phyloP scores from a whole-genome alignment of 768 basidiomycete species.

The Lactarius deliciosus region DNA sequence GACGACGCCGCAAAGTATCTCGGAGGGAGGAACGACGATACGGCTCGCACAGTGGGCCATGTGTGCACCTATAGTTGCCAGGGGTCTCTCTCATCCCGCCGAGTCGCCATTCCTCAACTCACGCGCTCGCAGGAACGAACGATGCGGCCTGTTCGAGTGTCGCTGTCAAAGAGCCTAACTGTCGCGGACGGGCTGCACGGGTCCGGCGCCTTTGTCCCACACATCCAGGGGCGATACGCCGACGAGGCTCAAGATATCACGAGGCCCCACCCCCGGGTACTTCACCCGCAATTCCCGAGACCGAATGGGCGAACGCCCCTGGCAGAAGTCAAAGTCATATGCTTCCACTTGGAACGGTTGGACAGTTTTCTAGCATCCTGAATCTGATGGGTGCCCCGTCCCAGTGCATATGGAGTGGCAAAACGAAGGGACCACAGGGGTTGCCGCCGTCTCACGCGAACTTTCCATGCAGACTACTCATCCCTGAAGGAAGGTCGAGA shows the following conservation, averaged over 20 bases:
- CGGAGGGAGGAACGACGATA: neutral
- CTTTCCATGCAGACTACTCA: too few species aligned
- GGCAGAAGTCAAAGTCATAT: slow-evolving; percentile 35
- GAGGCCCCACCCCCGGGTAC: slow-evolving; percentile 38
- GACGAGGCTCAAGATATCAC: slow-evolving; percentile 43
- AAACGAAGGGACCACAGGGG: neutral
- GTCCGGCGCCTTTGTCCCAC: slow-evolving; percentile 30
- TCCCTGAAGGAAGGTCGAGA: neutral
- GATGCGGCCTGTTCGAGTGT: neutral
- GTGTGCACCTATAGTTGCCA: neutral
- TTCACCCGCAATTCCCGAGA: slow-evolving; percentile 34
- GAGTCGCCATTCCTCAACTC: neutral
- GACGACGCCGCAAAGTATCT: neutral
- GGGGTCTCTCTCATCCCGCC: neutral
- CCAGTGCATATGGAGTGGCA: neutral
- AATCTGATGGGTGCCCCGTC: neutral
- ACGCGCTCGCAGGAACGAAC: neutral
- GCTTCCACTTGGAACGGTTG: slow-evolving; percentile 33
- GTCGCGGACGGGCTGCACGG: slow-evolving; percentile 33
- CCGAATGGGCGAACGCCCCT: slow-evolving; percentile 37
- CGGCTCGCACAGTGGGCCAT: neutral
- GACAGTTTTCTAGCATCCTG: slow-evolving; percentile 19
- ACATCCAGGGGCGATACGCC: slow-evolving; percentile 36
- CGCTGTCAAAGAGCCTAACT: slow-evolving; percentile 31
- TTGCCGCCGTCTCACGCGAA: neutral